phyloP scores from a whole-genome alignment of 1,139 yeast genomes.

The Pichia sp. region DNA sequence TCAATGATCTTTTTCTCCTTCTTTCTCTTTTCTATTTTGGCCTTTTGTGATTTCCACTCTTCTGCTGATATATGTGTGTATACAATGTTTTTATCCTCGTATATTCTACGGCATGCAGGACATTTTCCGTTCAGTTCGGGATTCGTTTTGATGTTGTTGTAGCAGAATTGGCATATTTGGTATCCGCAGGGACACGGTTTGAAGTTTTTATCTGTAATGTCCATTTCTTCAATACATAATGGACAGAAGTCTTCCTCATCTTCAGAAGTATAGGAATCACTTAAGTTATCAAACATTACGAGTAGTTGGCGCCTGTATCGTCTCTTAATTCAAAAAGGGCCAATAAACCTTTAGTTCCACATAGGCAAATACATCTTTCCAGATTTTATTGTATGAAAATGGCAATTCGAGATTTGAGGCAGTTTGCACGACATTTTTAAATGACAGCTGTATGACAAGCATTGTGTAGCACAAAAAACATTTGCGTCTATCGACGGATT shows the following conservation, averaged over 20 bases:
- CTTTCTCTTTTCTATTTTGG: slow-evolving; percentile 73
- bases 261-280: slow-evolving; percentile 47
- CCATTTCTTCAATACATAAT: slow-evolving; percentile 95
- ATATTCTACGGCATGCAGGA: slow-evolving; percentile 94
- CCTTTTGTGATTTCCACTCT: slow-evolving; percentile 72
- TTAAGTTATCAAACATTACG: slow-evolving; percentile 20
- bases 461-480: too few relatives aligned
- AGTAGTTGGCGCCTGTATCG: slow-evolving; percentile 18
- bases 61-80: slow-evolving; percentile 78
- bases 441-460: too few relatives aligned
- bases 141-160: slow-evolving; percentile 90
- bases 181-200: slow-evolving; percentile 99
- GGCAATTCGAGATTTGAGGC: too few relatives aligned
- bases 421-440: too few relatives aligned
- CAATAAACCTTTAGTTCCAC: too few relatives aligned
- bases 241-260: slow-evolving; percentile 86
- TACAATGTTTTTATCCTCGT: slow-evolving; percentile 89
- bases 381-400: too few relatives aligned
- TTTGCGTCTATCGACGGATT: too few relatives aligned
- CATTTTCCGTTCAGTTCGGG: slow-evolving; percentile 94
- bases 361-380: too few relatives aligned
- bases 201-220: slow-evolving; percentile 89
- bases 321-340: neutral
- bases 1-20: slow-evolving; percentile 83
- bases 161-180: slow-evolving; percentile 96